A percentile compares a stretch with the other conserved stretches of the same genome.
These are phyloP conservation scores for Neonectria magnoliae DNA, from an alignment of 2,329 filamentous ascomycete species.

Conservation along the genomic window DNA sequence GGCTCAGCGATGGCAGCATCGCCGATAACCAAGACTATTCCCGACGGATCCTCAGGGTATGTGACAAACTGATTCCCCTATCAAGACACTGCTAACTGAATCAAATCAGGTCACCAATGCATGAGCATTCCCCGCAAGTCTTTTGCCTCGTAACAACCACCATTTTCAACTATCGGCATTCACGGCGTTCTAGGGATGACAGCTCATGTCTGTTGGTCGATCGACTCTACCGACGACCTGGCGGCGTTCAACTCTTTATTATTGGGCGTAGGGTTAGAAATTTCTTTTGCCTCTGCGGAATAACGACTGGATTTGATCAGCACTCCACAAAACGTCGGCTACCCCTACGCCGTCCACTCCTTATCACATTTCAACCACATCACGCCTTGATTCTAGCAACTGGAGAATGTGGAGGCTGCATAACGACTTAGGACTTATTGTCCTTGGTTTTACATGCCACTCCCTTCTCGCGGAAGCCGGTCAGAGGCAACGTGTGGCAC, in stretches of 20 bases:
- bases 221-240: constrained; percentile 46
- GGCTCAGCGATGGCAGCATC: constrained; percentile 94
- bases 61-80: constrained; percentile 41
- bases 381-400: constrained; percentile 41
- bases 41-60: constrained; percentile 91
- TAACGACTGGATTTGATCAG: constrained; percentile 46
- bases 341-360: constrained; percentile 54
- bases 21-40: constrained; percentile 98
- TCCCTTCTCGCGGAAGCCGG: constrained; percentile 13
- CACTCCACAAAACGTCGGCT: constrained; percentile 39
- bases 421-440: constrained; percentile 23
- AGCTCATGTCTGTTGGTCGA: constrained; percentile 51
- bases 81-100: constrained; percentile 26
- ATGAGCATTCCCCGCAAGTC: constrained; percentile 50
- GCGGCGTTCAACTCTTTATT: constrained; percentile 50
- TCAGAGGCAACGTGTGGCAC: constrained; percentile 17
- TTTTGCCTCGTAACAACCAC: constrained; percentile 26
- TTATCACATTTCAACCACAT: constrained; percentile 43
- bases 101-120: constrained; percentile 65
- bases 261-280: constrained; percentile 50
- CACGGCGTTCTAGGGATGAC: constrained; percentile 54
- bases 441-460: constrained; percentile 14
- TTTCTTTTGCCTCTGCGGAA: constrained; percentile 43
- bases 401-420: constrained; percentile 35
- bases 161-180: constrained; percentile 49